phyloP scores from a whole-genome alignment of 2,329 filamentous ascomycete species.

The Dryadomyces quercivorus region DNA sequence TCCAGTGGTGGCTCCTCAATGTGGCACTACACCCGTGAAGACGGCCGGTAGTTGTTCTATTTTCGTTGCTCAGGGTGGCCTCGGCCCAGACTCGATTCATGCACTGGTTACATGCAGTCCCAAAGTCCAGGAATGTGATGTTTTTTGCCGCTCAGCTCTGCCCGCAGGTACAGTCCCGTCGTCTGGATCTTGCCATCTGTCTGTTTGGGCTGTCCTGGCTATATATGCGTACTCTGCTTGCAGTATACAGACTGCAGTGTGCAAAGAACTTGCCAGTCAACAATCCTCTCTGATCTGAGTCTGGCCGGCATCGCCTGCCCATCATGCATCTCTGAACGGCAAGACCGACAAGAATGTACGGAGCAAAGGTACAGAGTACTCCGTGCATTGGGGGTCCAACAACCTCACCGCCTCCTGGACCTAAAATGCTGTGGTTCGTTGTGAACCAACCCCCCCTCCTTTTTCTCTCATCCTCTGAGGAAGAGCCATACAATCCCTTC shows the following conservation, averaged over 20 bases:
- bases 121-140: not conserved
- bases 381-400: not conserved
- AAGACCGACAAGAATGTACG: no score
- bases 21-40: not conserved
- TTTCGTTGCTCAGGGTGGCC: not conserved
- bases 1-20: not conserved
- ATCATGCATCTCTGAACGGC: not conserved
- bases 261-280: no score
- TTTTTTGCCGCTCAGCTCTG: no score
- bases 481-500: not conserved
- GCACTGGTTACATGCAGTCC: no score
- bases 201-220: no score
- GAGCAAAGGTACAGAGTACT: not conserved
- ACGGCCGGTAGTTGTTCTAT: not conserved
- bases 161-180: no score
- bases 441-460: not conserved
- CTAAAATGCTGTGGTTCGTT: conserved; percentile 1
- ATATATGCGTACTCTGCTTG: no score
- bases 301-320: no score
- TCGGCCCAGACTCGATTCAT: not conserved
- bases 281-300: not conserved
- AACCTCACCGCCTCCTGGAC: not conserved
- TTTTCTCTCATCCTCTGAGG: not conserved
- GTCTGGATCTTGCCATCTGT: no score
- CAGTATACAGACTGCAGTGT: no score